Evolutionary conservation across 306 rosid species (phyloP), one percentile per base, ranked within the genome.

Genomic region (Crataegus laevigata): DNA sequence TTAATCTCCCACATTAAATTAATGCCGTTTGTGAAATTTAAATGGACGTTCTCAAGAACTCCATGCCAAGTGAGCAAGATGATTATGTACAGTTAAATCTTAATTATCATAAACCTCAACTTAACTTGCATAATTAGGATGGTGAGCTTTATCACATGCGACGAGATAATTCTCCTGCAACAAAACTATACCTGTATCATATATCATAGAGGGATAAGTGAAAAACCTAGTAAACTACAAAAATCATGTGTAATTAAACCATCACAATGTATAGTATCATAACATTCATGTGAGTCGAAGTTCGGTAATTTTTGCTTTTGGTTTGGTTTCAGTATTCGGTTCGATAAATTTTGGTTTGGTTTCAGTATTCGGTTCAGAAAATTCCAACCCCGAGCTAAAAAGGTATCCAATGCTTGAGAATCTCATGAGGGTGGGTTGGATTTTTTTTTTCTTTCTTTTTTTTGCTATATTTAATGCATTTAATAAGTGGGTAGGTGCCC

Each of bases 401-500:
- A 4, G 69, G 69, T 19, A 34, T 65, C 69, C 69, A 59, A 79
- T 60, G 71, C 65, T 24, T 47, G 26, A 57, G 26, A 51, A 61
- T 45, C 74, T 78, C 43, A 19, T 4, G 70, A 32, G 62, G 25
- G 36, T 26, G 25, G 22, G 38, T 42, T 22, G 38, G 38, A 7
- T 34, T 34, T 0, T 30, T 11, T 29, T 21, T 64, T 63, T 38
- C 32, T 34, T 34, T 0, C 21, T 11, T 29, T 21, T 64, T 63
- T 38, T 47, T 50, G 52, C 28, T 15, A 63, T 63, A 3, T 28
- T 28, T 19, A 15, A 60, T 36, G 81, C 66, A 51, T 34, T 45
- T n/a, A 26, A 4, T 2, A 66, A 29, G 59, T 67, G 36, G 75
- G 68, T 66, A 13, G 77, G 58, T 71, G 72, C 58, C 54, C 81